These are phyloP conservation scores for Metschnikowia dekortorum DNA, from an alignment of 805 yeast genomes.

Conservation along the genomic window DNA sequence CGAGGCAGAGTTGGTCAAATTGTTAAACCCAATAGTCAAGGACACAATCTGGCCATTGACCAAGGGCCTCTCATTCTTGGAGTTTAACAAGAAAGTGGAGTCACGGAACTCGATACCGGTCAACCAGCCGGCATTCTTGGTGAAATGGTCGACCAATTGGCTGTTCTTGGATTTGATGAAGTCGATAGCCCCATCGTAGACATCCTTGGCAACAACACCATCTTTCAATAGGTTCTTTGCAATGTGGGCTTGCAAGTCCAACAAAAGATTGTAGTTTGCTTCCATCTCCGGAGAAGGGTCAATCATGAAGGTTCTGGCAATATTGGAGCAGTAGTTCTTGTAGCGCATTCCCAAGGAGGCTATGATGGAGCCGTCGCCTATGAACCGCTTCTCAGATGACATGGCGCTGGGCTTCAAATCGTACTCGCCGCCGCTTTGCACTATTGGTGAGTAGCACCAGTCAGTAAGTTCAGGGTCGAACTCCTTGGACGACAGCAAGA, in stretches of 20 bases:
- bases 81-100: slow-evolving; percentile 64
- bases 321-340: slow-evolving; percentile 81
- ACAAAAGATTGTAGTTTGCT: slow-evolving; percentile 69
- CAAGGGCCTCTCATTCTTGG: slow-evolving; percentile 64
- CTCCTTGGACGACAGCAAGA: slow-evolving; percentile 48
- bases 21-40: slow-evolving; percentile 71
- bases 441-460: slow-evolving; percentile 91
- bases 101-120: slow-evolving; percentile 90
- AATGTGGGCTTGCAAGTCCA: slow-evolving; percentile 66
- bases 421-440: slow-evolving; percentile 82
- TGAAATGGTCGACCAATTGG: slow-evolving; percentile 57
- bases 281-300: slow-evolving; percentile 83
- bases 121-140: slow-evolving; percentile 82
- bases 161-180: slow-evolving; percentile 59
- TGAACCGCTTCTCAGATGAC: slow-evolving; percentile 59
- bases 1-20: slow-evolving; percentile 46
- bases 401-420: slow-evolving; percentile 82
- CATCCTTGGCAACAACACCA: slow-evolving; percentile 62
- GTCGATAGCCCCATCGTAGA: slow-evolving; percentile 60
- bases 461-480: slow-evolving; percentile 76
- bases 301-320: slow-evolving; percentile 83
- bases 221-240: slow-evolving; percentile 51
- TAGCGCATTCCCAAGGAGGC: slow-evolving; percentile 84
- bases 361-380: slow-evolving; percentile 71
- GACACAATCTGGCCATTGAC: slow-evolving; percentile 72